Base-by-base conservation (phyloP, 1,139 yeast genomes). In the Ogataea hybrid region DNA sequence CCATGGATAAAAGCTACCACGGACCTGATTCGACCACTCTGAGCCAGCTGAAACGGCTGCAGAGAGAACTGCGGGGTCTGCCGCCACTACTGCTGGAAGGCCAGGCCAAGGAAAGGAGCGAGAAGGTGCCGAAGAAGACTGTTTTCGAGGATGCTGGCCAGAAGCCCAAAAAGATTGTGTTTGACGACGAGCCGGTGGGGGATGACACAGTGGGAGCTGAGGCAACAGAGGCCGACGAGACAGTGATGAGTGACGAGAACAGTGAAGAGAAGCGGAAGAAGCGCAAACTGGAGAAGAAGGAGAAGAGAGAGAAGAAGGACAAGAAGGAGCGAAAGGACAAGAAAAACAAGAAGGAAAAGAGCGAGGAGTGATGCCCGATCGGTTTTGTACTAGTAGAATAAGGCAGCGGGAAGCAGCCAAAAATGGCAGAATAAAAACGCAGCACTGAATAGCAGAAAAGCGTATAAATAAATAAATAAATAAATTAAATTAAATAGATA, bases 41-140 rank as follows among this genome's bases (percentile, higher is more conserved):
- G 51, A 71, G 79, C 46, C 82, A 77, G 60, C 63, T 77, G 53
- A 74, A 68, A 53, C 69, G 83, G 57, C 66, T 77, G 35, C 81
- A 76, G 53, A 70, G 82, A 65, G 79, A 74, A 49, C 67, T 77
- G 50, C 65, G 81, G 59, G 83, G 83, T 1, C 65, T 77, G 44
- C 81, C 82, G 6, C 82, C 82, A 11, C 57, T 73, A 39, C 58
- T 65, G 41, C 56, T 66, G 2, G 60, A 54, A 18, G 48, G 45
- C 3, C 43, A 44, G 22, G 63, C 71, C 49, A 68, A 61, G 53
- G 63, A 76, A 50, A 63, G 68, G 32, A 75, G 70, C 61, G 7
- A 70, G 7, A 28, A 16, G 31, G 32, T n/a, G 21, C 33, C 30
- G 54, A 46, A 48, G 31, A 51, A 52, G 42, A 46, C 48, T 20